Base-by-base conservation (phyloP, 192 early-diverging fungal genomes). In the Mortierella alpina region DNA sequence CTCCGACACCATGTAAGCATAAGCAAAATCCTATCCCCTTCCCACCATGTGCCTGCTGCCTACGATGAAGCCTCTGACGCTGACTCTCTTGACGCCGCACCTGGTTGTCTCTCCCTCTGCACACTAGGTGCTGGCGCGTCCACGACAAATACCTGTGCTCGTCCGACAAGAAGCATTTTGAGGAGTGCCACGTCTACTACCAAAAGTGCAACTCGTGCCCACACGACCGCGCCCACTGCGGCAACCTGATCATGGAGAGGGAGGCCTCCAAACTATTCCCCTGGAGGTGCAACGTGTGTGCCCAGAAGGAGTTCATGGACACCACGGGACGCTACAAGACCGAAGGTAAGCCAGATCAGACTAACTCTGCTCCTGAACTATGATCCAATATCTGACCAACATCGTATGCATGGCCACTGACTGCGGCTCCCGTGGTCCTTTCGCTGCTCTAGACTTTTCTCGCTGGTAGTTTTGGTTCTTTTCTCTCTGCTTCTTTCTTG, bases 141-240 rank as follows among this genome's bases (percentile, higher is more conserved):
- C 77, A 80, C 47, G 77, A 80, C 55, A 80, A 80, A 47, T 80
- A 80, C 65, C 60, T 80, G 6, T 80, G 77, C 66, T 80, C 77
- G 8, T 58, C 18, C 8, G 70, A 80, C 60, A 41, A 80, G 70
- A 40, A 61, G 23, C 77, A 80, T 65, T 80, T 80, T 68, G 70
- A 80, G 54, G 69, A 80, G 61, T 80, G 50, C 39, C 77, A 80
- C 44, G 77, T 80, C 51, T 80, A 80, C 49, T 80, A 80, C 49
- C 77, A 80, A 68, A 80, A 80, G 60, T 80, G 77, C 70, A 80
- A 80, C 49, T 80, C 77, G 55, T 80, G 77, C 22, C 77, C 77
- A 8, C 77, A 80, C 60, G 77, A 80, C 47, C 77, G 77, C 15
- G 77, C 70, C 17, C 77, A 80, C 66, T 80, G 77, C 42, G 77